Base-by-base conservation (phyloP, 192 early-diverging fungal species). In the Backusella liffmaniae region DNA sequence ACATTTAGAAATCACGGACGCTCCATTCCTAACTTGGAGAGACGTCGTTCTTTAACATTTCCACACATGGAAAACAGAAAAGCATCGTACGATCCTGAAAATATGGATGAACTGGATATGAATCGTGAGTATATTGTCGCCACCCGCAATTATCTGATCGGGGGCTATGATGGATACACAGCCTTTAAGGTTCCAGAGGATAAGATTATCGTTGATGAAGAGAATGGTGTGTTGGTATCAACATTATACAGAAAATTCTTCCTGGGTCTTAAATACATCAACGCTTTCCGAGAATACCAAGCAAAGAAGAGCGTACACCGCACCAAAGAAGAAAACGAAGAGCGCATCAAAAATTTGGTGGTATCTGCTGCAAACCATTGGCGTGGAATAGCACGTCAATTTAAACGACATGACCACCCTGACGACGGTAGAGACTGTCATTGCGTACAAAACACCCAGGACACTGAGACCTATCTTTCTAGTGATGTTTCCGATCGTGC, bases 61-160 rank as follows among this genome's bases (percentile, higher is more conserved):
- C 75, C 80, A 13, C 30, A 69, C 26, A 44, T 66, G 12, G 36
- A 66, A 75, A 76, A 84, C 77, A 82, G 34, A 37, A 78, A 23
- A 78, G 86, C 44, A 15, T 75, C 13, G 26, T 83, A 56, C 59
- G 30, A 34, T 15, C 67, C 32, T 5, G 74, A 74, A 67, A 80
- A 80, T 35, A 73, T 79, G 80, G 82, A 75, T 23, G 78, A 80
- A 41, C 75, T 92, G 1, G 88, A 91, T 46, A 77, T 86, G 73
- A 56, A 88, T 9, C 72, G 79, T 1, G 59, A 70, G 29, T 92
- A 92, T 29, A 71, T 79, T 0, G 84, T 91, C 12, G 87, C 82
- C n/a, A 90, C 90, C 10, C 82, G 91, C 16, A 72, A 83, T 67
- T 92, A 92, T 78, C 81, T 92, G 85, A 89, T 88, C 72, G 72